phyloP scores from a whole-genome alignment of 768 basidiomycete species.

The Nevesoporus exiguus region DNA sequence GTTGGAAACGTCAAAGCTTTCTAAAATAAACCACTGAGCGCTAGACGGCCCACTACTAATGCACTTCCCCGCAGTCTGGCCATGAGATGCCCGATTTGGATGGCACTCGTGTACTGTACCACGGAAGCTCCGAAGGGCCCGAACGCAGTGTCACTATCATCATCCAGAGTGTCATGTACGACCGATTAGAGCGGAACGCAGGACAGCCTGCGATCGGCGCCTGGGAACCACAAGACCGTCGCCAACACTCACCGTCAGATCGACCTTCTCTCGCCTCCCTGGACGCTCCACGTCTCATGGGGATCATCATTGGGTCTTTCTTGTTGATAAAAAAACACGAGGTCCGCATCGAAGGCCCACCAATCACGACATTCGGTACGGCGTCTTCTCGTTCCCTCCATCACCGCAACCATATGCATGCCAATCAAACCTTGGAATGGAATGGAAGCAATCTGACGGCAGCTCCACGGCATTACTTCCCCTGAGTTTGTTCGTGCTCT shows the following conservation, averaged over 20 bases:
- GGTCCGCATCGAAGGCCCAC: neutral
- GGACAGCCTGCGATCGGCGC: neutral
- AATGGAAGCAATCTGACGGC: conserved; percentile 21
- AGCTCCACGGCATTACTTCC: neutral
- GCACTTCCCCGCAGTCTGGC: neutral
- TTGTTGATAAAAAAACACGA: conserved; percentile 2
- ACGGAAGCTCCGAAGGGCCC: conserved; percentile 44
- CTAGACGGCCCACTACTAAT: neutral
- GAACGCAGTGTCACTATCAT: neutral
- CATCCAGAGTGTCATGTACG: neutral
- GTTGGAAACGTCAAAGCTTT: conserved; percentile 6
- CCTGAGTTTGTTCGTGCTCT: neutral
- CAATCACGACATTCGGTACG: conserved; percentile 11
- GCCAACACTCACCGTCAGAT: neutral
- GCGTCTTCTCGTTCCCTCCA: conserved; percentile 10
- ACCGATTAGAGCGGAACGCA: neutral
- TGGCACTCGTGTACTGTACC: conserved; percentile 46
- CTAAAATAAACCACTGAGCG: conserved; percentile 2
- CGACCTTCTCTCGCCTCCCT: neutral
- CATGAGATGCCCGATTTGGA: conserved; percentile 3
- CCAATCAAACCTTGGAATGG: conserved; percentile 25
- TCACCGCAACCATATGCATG: conserved; percentile 19
- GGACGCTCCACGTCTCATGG: neutral
- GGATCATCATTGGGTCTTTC: neutral
- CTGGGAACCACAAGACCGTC: neutral